Evolutionary conservation across 129 eudicot genomes (phyloP), one percentile per base, ranked within the genome.

Genomic region (Erigeron canadensis): DNA sequence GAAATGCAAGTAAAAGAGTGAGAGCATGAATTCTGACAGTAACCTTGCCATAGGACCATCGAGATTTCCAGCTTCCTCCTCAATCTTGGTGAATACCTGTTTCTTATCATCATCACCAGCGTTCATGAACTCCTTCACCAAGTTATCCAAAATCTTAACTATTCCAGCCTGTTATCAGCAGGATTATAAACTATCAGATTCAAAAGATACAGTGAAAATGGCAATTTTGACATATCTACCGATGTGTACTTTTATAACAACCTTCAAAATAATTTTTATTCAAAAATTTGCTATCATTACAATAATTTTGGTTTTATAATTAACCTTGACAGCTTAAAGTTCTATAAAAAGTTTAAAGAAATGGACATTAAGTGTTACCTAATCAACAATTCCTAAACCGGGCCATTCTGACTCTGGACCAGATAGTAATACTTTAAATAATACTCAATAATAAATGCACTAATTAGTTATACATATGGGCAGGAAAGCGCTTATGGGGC

Each of bases 1-100:
- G 15, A 7, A 15, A 34, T 2, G 4, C 38, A 12, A 4, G 22
- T 51, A 50, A 10, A 6, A 38, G 19, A 16, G 56, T 43, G 48
- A 23, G 12, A 68, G 9, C 15, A 68, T 38, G 28, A 60, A 37
- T 46, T 61, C n/a, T 40, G 46, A 71, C 15, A n/a, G 23, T 41
- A 59, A 91, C 98, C 95, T 92, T 67, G 95, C 96, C 66, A 86
- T 44, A 62, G 95, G 82, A 66, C 95, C 96, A 48, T 83, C 75
- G 56, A 92, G 91, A 79, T 89, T 92, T 28, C 41, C 85, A 34
- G 82, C 91, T 81, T 92, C 98, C 53, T 81, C 91, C 81, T 92
- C 91, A 64, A 92, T 65, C 57, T 65, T 70, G 61, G 82, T 57
- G 68, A 76, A 78, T 56, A 74, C 77, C 46, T 83, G 72, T 81